phyloP scores from a whole-genome alignment of 805 yeast species.

The Suhomyces xylopsoci region DNA sequence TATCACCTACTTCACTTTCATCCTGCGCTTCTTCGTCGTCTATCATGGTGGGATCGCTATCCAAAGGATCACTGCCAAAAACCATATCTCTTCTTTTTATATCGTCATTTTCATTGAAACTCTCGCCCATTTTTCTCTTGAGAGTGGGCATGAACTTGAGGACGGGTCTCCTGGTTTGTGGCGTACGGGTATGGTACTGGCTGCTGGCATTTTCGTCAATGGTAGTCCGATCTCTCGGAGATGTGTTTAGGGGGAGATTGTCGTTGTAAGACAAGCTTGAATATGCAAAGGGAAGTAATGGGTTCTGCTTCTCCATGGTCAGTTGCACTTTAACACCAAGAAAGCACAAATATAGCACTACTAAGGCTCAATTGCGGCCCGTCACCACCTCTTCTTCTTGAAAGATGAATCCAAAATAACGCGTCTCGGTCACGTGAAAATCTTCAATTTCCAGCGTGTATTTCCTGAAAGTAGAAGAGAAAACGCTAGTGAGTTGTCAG shows the following conservation, averaged over 20 bases:
- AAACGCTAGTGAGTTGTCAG: too few species aligned
- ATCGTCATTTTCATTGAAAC: constrained; percentile 42
- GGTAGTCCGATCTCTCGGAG: constrained; percentile 38
- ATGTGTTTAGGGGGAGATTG: constrained; percentile 30
- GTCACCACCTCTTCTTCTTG: background rate
- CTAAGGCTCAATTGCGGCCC: background rate
- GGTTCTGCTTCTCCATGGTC: constrained; percentile 29
- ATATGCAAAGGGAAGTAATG: constrained; percentile 50
- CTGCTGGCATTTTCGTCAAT: constrained; percentile 46
- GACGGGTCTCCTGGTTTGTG: constrained; percentile 16
- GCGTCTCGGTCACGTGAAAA: background rate
- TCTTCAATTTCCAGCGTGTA: background rate
- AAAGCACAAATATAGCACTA: background rate
- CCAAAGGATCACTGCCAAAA: constrained; percentile 14
- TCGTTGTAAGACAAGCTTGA: constrained; percentile 30
- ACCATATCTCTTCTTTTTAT: constrained; percentile 32
- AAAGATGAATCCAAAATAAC: background rate
- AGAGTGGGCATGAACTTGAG: constrained; percentile 28
- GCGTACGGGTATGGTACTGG: constrained; percentile 38
- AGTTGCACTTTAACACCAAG: background rate
- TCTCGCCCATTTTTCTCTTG: constrained; percentile 42
- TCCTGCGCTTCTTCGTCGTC: constrained; percentile 15
- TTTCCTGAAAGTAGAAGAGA: too few species aligned
- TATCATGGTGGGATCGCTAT: constrained; percentile 18
- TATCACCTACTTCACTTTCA: constrained; percentile 5